Percentiles rank a stretch among this genome's conserved stretches.
These are phyloP conservation scores for Salix udensis DNA, from an alignment of 345 rosid genomes.

Conservation along the genomic window DNA sequence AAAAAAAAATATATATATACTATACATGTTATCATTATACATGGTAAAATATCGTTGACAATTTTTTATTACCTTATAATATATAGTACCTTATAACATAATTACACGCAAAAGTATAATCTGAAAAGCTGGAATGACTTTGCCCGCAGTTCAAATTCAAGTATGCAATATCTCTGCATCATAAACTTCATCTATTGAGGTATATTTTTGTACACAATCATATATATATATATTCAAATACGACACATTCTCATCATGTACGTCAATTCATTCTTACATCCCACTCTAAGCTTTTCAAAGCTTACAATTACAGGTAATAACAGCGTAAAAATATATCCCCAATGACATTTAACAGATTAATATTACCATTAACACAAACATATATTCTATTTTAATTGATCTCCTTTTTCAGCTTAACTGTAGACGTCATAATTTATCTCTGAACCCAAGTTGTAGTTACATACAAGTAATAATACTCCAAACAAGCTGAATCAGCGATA, in stretches of 20 bases:
- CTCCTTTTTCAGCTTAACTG: background rate
- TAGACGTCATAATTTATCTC: background rate
- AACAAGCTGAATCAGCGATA: background rate
- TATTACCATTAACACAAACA: background rate
- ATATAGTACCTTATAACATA: no score
- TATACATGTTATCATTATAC: no score
- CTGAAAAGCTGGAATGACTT: no score
- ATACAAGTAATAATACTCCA: background rate
- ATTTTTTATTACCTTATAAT: no score
- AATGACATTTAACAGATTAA: background rate
- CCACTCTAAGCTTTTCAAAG: constrained; percentile 18
- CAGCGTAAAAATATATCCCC: background rate
- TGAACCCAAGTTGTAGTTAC: background rate
- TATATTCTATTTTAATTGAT: background rate
- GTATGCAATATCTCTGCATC: background rate
- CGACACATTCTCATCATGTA: background rate
- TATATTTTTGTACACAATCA: background rate
- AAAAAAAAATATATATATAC: no score
- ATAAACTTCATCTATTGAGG: background rate
- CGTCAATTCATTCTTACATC: constrained; percentile 8
- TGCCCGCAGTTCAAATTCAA: no score
- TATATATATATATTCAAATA: background rate
- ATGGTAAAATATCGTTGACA: no score
- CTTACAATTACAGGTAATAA: constrained; percentile 2
- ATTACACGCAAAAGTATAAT: no score